Conservation (phyloP, 2,329 filamentous ascomycete species). For the Verticillium klebahnii region DNA sequence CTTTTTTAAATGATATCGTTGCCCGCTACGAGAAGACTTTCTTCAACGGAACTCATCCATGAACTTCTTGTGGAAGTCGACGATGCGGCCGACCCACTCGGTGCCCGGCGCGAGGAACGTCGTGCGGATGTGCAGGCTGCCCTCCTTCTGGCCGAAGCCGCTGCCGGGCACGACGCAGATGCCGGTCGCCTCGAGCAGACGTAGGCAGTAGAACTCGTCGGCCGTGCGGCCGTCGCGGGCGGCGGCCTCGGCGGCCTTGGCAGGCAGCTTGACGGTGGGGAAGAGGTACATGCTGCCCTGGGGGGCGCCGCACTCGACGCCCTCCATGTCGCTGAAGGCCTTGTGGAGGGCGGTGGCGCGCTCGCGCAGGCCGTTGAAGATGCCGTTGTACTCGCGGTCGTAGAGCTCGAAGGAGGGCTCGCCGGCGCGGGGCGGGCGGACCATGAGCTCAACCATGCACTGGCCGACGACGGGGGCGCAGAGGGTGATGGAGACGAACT, state of each 20-base stretch:
- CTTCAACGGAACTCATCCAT: slow-evolving; percentile 69
- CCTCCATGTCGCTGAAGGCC: slow-evolving; percentile 92
- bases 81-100: slow-evolving; percentile 84
- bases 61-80: slow-evolving; percentile 88
- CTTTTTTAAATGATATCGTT: slow-evolving; percentile 3
- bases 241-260: slow-evolving; percentile 73
- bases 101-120: slow-evolving; percentile 96
- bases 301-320: slow-evolving; percentile 82
- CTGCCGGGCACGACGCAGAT: slow-evolving; percentile 90
- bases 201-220: slow-evolving; percentile 93
- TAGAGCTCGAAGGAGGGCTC: slow-evolving; percentile 83
- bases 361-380: slow-evolving; percentile 71
- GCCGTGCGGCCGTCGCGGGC: slow-evolving; percentile 65
- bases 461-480: slow-evolving; percentile 94
- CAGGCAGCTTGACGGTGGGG: slow-evolving; percentile 80
- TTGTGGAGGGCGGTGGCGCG: slow-evolving; percentile 83
- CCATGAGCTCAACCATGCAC: slow-evolving; percentile 96
- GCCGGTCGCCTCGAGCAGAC: slow-evolving; percentile 86
- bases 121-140: slow-evolving; percentile 88
- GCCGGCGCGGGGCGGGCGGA: slow-evolving; percentile 83
- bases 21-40: too few species aligned
- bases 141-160: slow-evolving; percentile 91
- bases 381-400: slow-evolving; percentile 76
- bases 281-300: slow-evolving; percentile 99
- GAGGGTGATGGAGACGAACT: slow-evolving; percentile 95